Conservation (phyloP, 805 yeast species). For the Yarrowia sp. region DNA sequence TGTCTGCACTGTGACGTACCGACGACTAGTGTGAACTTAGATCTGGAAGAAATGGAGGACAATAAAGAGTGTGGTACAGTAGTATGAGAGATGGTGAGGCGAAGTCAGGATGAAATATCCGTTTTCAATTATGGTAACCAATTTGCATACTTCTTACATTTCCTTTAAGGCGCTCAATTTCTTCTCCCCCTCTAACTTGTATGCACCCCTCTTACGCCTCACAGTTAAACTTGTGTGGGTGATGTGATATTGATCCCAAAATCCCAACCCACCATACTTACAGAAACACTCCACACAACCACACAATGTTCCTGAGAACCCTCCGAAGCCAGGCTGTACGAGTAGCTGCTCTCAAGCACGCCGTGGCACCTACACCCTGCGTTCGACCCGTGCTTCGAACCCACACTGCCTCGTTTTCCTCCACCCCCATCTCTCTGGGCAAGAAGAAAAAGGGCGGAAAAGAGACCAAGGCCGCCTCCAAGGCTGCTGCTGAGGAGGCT, state of each 20-base stretch:
- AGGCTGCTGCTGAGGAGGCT: slow-evolving; percentile 39
- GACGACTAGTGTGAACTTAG: slow-evolving; percentile 1
- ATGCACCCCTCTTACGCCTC: too few species aligned
- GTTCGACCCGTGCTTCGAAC: slow-evolving; percentile 15
- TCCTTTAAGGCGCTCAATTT: too few species aligned
- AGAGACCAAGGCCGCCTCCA: slow-evolving; percentile 33
- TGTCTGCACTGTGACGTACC: too few species aligned
- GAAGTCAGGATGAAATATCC: too few species aligned
- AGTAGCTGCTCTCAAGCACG: background rate
- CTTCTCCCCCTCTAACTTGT: too few species aligned
- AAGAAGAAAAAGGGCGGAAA: slow-evolving; percentile 38
- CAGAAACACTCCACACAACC: background rate
- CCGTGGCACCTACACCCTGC: background rate
- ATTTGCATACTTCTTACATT: too few species aligned
- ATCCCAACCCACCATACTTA: too few species aligned
- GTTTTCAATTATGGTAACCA: too few species aligned
- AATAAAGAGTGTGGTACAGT: too few species aligned
- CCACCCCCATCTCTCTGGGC: slow-evolving; percentile 11
- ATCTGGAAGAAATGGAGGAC: background rate
- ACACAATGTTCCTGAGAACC: slow-evolving; percentile 16
- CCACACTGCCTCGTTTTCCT: slow-evolving; percentile 19
- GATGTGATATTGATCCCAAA: too few species aligned
- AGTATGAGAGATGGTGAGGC: too few species aligned
- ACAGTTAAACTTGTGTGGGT: too few species aligned
- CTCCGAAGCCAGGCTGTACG: slow-evolving; percentile 10